Base-by-base conservation (phyloP, 2,329 filamentous ascomycete genomes). In the Aspergillus sp. region DNA sequence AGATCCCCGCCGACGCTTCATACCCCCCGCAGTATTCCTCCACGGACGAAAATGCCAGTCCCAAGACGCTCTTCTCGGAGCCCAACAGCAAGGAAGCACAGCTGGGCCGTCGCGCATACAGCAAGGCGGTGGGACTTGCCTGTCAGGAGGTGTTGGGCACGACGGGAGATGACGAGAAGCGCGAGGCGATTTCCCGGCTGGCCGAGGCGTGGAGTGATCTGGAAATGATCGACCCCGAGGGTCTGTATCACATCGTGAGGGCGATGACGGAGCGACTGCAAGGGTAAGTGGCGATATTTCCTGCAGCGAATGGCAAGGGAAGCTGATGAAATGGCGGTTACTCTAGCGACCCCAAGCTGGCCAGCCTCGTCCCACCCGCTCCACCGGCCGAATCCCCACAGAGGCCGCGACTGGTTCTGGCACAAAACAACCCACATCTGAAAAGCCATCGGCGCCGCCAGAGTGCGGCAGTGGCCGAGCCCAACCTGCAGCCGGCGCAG, bases 101-200 rank as follows among this genome's bases (percentile, higher is more conserved):
- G 6, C 83, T 97, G 0, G 95, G 94, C 11, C 86, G 91, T 58
- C 87, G 92, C 39, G 84, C 92, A 17, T 97, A 94, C 76, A 86
- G 85, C 68, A 92, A 91, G 73, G 88, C 90, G 3, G 78, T 98
- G 13, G 93, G 96, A 61, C 88, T 91, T 4, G 87, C 90, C 0
- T 88, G 97, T 63, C 88, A 92, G 67, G 92, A 98, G 75, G 82
- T 93, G 2, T 88, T 96, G 70, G 90, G 92, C n/a, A 90, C 94
- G 58, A 96, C 86, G 0, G 83, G 80, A 7, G 83, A 83, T 39
- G 80, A 84, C 56, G 79, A 81, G n/a, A 96, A 95, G 74, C 86
- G 93, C 38, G 92, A 96, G 68, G 92, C 92, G 0, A 83, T 98
- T 30, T 90, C 90, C 2, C 87, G 88, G 64, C 82, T 97, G 11